Percentiles rank a stretch among this genome's conserved stretches.
These are phyloP conservation scores for Termitomyces sp. DNA, from an alignment of 768 basidiomycete species.

Conservation along the genomic window DNA sequence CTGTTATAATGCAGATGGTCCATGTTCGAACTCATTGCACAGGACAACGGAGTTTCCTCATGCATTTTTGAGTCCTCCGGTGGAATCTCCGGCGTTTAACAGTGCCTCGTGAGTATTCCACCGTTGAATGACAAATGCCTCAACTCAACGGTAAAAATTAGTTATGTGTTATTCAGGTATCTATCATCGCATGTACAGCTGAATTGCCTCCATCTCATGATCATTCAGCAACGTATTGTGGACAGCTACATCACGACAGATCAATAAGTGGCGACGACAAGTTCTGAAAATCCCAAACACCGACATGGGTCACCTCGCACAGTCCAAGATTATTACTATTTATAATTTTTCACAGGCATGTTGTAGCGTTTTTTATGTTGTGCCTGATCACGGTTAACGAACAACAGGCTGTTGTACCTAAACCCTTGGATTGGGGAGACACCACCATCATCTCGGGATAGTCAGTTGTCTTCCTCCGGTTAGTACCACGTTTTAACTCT, in stretches of 20 bases:
- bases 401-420: constrained; percentile 50
- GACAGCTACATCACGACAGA: constrained; percentile 59
- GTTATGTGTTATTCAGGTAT: constrained; percentile 58
- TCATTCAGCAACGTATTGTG: constrained; percentile 50
- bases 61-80: constrained; percentile 57
- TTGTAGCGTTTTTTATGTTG: background rate
- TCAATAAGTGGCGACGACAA: constrained; percentile 60
- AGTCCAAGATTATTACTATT: constrained; percentile 57
- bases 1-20: background rate
- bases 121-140: background rate
- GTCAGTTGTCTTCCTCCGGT: constrained; percentile 25
- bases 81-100: constrained; percentile 61
- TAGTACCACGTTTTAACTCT: background rate
- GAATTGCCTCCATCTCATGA: background rate
- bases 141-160: constrained; percentile 12
- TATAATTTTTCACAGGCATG: constrained; percentile 62
- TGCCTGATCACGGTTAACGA: background rate
- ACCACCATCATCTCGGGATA: constrained; percentile 52
- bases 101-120: constrained; percentile 39
- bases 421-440: constrained; percentile 68
- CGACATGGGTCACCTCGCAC: constrained; percentile 54
- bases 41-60: constrained; percentile 61
- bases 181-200: constrained; percentile 4
- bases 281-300: constrained; percentile 44
- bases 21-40: background rate